These are phyloP conservation scores for Cyclotella choctawhatcheeana DNA, from an alignment of 108 stramenopile species.

Conservation along the genomic window DNA sequence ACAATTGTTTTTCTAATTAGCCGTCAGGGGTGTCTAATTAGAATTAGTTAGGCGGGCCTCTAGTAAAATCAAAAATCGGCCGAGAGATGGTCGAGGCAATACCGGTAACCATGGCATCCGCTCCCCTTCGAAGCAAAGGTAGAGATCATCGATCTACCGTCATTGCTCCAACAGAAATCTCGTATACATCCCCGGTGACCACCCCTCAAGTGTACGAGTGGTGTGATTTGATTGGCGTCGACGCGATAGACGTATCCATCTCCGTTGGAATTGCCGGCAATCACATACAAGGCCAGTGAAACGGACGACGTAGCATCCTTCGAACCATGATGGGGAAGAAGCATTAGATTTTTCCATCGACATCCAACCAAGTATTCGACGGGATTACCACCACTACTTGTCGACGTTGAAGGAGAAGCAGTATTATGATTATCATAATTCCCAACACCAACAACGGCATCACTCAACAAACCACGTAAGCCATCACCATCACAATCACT, in stretches of 20 bases:
- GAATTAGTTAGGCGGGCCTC: too few species aligned
- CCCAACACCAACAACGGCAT: constrained; percentile 23
- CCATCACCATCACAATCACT: constrained; percentile 44
- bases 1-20: too few species aligned
- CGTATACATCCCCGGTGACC: constrained; percentile 85
- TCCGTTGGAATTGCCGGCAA: constrained; percentile 73
- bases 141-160: too few species aligned
- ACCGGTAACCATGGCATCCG: too few species aligned
- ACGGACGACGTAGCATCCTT: not conserved
- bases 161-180: constrained; percentile 58
- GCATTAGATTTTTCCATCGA: constrained; percentile 27
- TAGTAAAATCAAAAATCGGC: too few species aligned
- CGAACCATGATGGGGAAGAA: not conserved
- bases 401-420: constrained; percentile 3
- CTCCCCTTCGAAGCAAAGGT: too few species aligned
- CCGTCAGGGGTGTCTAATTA: too few species aligned
- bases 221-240: constrained; percentile 60
- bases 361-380: constrained; percentile 57
- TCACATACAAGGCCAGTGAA: constrained; percentile 57
- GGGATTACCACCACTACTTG: constrained; percentile 1
- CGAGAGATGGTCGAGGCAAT: too few species aligned
- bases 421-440: too few species aligned
- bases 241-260: constrained; percentile 72
- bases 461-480: constrained; percentile 38
- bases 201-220: constrained; percentile 49